Evolutionary conservation across 768 basidiomycete genomes (phyloP).

Genomic region (Hypsizygus marmoreus): DNA sequence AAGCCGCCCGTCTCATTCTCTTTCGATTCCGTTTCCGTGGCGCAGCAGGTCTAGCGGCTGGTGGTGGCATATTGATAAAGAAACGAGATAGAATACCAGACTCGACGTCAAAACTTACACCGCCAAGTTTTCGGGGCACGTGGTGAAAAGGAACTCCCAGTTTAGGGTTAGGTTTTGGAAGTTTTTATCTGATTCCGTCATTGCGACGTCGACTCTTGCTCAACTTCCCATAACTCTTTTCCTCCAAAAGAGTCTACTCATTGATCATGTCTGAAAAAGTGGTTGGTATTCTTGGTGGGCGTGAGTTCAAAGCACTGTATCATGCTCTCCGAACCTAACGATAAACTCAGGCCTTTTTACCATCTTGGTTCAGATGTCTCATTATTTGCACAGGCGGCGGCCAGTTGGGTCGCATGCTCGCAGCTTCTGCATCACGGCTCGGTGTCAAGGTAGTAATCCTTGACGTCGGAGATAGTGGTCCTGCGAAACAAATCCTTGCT

Average conservation of each 20-base stretch:
- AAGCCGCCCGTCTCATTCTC: constrained; percentile 46
- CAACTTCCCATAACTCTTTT: neutral
- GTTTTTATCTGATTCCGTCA: constrained; percentile 1
- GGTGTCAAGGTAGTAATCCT: constrained; percentile 84
- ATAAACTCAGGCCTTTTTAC: neutral
- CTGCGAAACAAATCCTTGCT: constrained; percentile 86
- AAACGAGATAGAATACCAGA: too few species aligned
- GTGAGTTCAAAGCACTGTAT: constrained; percentile 28
- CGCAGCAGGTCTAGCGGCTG: constrained; percentile 32
- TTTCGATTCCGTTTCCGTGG: constrained; percentile 57
- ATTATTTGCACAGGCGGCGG: constrained; percentile 73
- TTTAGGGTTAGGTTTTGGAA: constrained; percentile 11
- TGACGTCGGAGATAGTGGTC: constrained; percentile 76
- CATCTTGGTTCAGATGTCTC: constrained; percentile 5
- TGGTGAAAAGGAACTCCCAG: constrained; percentile 1
- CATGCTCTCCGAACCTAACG: neutral
- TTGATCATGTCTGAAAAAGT: constrained; percentile 43
- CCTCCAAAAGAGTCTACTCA: too few species aligned
- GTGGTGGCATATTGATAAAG: too few species aligned
- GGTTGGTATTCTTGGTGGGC: constrained; percentile 55
- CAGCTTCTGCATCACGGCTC: constrained; percentile 83
- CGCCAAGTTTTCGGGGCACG: neutral
- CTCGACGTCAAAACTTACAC: too few species aligned
- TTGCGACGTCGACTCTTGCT: neutral
- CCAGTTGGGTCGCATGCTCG: constrained; percentile 97